phyloP scores from a whole-genome alignment of 116 monocot species.

The Posidonia oceanica region DNA sequence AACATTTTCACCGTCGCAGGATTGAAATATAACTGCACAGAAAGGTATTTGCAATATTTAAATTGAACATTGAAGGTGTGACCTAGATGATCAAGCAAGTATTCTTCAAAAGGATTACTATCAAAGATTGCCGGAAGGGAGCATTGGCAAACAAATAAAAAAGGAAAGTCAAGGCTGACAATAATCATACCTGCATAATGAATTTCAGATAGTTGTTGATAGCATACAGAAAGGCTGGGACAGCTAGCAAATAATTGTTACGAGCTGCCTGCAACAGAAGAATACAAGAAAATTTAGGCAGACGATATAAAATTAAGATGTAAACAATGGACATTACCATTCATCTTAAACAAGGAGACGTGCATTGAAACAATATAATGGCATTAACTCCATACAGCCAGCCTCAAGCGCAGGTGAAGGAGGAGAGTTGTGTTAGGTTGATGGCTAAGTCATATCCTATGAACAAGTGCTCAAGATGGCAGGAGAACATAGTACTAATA shows the following conservation, averaged over 20 bases:
- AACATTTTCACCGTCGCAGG: conserved; percentile 86
- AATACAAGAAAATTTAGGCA: not conserved
- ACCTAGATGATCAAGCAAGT: not conserved
- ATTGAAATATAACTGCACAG: conserved; percentile 69
- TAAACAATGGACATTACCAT: not conserved
- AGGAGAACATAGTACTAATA: too few species aligned
- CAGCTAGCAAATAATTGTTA: conserved; percentile 78
- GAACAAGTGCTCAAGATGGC: too few species aligned
- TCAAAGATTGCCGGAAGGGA: too few species aligned
- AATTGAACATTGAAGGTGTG: not conserved
- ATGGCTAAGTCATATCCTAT: too few species aligned
- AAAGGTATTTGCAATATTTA: not conserved
- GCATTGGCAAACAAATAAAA: not conserved
- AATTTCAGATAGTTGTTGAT: conserved; percentile 98
- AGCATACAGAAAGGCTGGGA: conserved; percentile 90
- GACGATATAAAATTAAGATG: not conserved
- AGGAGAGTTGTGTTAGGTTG: too few species aligned
- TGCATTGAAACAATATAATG: not conserved
- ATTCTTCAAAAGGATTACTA: too few species aligned
- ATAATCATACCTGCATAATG: conserved; percentile 78
- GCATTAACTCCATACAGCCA: too few species aligned
- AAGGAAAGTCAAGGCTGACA: not conserved
- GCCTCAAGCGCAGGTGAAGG: too few species aligned
- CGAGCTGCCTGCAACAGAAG: conserved; percentile 67
- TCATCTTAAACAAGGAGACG: not conserved